These are phyloP conservation scores for Leccinellum rugosiceps DNA, from an alignment of 768 basidiomycete genomes.

Conservation along the genomic window DNA sequence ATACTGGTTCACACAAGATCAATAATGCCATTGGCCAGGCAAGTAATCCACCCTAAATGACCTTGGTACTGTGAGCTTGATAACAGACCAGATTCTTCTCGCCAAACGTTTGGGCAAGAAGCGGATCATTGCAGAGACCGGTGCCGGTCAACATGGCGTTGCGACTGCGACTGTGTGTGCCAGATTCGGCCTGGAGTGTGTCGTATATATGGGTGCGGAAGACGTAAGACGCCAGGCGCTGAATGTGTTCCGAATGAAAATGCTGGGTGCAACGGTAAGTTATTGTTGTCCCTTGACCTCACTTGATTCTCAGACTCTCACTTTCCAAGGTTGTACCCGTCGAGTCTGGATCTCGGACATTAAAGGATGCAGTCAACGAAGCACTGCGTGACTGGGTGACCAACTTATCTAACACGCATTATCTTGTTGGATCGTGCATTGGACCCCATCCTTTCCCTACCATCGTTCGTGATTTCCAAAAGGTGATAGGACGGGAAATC, in stretches of 20 bases:
- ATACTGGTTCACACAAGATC: conserved; percentile 99
- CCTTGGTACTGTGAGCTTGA: not conserved
- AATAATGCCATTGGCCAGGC: conserved; percentile 98
- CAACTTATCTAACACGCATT: conserved; percentile 90
- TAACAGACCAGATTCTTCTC: conserved; percentile 69
- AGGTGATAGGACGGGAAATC: conserved; percentile 92
- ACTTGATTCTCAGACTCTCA: not conserved
- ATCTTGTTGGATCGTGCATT: conserved; percentile 95
- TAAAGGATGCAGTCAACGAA: conserved; percentile 99
- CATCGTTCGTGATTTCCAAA: conserved; percentile 97
- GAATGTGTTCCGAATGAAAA: conserved; percentile 97
- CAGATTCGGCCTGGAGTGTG: conserved; percentile 90
- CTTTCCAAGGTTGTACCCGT: conserved; percentile 81
- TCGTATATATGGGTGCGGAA: conserved; percentile 98
- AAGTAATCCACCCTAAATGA: conserved; percentile 13
- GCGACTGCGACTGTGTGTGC: conserved; percentile 99
- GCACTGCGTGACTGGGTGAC: conserved; percentile 99
- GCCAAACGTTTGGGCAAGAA: conserved; percentile 94
- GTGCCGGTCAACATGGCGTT: conserved; percentile 98
- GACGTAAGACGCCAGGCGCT: conserved; percentile 94
- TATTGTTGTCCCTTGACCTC: not conserved
- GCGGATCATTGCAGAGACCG: conserved; percentile 97
- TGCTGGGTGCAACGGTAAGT: conserved; percentile 87
- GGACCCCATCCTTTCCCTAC: conserved; percentile 99
- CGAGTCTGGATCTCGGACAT: conserved; percentile 86